Evolutionary conservation across 495 filamentous ascomycete species (phyloP), one percentile per base, ranked within the genome.

Genomic region (Pseudotulostoma volvatum): DNA sequence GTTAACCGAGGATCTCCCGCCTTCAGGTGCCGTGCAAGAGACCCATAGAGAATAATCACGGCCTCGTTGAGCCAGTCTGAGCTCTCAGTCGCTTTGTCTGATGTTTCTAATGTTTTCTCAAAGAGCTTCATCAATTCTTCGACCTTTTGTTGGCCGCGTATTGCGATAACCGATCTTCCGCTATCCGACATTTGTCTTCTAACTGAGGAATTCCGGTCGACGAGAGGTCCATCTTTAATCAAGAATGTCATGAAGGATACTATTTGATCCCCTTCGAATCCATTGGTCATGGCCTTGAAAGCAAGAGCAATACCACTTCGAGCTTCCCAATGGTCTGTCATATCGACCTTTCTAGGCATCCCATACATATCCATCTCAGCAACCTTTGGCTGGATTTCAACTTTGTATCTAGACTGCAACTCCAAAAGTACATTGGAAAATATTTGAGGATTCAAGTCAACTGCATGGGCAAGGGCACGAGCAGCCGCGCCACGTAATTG

Each of bases 11-110:
- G 58, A 52, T 97, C 90, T 4, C 85, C 83, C 2, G 75, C 61
- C 43, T 79, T 77, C 31, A 97, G 63, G 65, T 97, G 90, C 18
- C 82, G 70, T 9, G 85, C 90, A 9, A 97, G 60, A 21, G 90
- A 85, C 48, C 90, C 90, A 49, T 96, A 97, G 43, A 97, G 77
- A 40, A 97, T 86, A 44, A 97, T 84, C 18, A 97, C 85, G 3
- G 90, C 90, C 60, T 97, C 90, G 49, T 93, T 94, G 45, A 96
- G 81, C 31, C 78, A 68, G 48, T 97, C 90, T 5, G 77, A 76
- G 17, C 73, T 73, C 45, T 82, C 73, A 2, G 79, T 81, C 13
- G 74, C 76, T 45, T 81, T 79, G 54, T 88, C 81, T 0, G 84
- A 81, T 7, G 73, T 75, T 48, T 85, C 85, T 3, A 97, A 68